Conservation (phyloP, 2,329 filamentous ascomycete genomes). For the Stagonosporopsis chrysanthemi region DNA sequence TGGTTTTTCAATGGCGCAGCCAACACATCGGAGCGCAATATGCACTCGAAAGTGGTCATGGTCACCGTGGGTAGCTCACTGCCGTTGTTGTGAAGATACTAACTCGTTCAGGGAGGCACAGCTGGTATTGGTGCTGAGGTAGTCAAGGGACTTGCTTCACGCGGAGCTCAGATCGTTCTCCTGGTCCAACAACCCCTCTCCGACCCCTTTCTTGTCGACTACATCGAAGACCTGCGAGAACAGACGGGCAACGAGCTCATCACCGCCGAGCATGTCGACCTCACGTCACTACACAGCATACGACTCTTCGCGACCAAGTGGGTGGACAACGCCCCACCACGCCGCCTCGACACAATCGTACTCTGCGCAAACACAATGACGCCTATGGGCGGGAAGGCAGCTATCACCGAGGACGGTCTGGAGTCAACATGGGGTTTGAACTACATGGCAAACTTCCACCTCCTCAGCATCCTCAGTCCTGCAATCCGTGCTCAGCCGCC, state of each 20-base stretch:
- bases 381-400: constrained; percentile 67
- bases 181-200: constrained; percentile 81
- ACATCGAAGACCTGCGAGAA: constrained; percentile 84
- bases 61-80: constrained; percentile 70
- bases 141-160: constrained; percentile 74
- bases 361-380: constrained; percentile 83
- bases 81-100: constrained; percentile 10
- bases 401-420: constrained; percentile 76
- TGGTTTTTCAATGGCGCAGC: constrained; percentile 76
- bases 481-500: constrained; percentile 90
- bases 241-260: constrained; percentile 84
- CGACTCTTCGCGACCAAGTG: constrained; percentile 94
- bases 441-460: constrained; percentile 93
- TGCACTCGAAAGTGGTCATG: constrained; percentile 94
- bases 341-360: constrained; percentile 88
- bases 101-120: constrained; percentile 73
- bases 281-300: constrained; percentile 87
- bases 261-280: constrained; percentile 93
- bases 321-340: constrained; percentile 92
- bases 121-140: constrained; percentile 87
- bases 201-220: constrained; percentile 90
- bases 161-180: constrained; percentile 90
- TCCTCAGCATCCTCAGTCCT: constrained; percentile 88
- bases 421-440: constrained; percentile 95
- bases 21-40: constrained; percentile 78